Conservation (phyloP, 2,329 filamentous ascomycete species). For the Botrytis aclada region DNA sequence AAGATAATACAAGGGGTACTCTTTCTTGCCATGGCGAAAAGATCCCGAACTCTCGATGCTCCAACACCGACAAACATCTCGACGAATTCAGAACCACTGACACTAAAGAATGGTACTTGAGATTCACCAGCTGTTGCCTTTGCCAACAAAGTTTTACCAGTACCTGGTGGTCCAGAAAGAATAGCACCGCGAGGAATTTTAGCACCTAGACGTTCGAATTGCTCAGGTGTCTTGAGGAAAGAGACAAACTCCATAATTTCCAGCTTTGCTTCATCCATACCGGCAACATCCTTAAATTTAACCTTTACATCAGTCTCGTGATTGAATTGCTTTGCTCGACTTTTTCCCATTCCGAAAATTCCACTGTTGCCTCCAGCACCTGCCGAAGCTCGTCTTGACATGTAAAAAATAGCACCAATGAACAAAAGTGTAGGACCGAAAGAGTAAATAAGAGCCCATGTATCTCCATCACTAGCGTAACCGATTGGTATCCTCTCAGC, state of each 20-base stretch:
- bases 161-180: constrained; percentile 94
- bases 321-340: constrained; percentile 94
- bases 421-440: constrained; percentile 71
- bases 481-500: constrained; percentile 91
- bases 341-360: constrained; percentile 95
- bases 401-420: constrained; percentile 77
- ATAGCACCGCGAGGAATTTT: constrained; percentile 98
- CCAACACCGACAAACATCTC: constrained; percentile 99
- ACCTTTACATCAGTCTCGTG: constrained; percentile 95
- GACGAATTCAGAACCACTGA: constrained; percentile 97
- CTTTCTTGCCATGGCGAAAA: constrained; percentile 93
- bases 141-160: constrained; percentile 94
- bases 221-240: constrained; percentile 89
- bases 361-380: constrained; percentile 66
- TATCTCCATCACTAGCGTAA: constrained; percentile 72
- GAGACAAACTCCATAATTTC: constrained; percentile 99
- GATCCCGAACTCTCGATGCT: constrained; percentile 87
- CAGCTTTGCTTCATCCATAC: constrained; percentile 95
- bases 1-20: constrained; percentile 98
- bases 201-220: constrained; percentile 89
- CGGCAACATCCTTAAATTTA: constrained; percentile 94
- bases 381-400: constrained; percentile 71
- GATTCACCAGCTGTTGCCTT: constrained; percentile 98
- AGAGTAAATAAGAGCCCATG: constrained; percentile 53
- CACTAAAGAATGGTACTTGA: constrained; percentile 94